Percentiles rank a stretch among this genome's conserved stretches.
These are phyloP conservation scores for Mycothermus thermophilus DNA, from an alignment of 495 filamentous ascomycete genomes.

Conservation along the genomic window DNA sequence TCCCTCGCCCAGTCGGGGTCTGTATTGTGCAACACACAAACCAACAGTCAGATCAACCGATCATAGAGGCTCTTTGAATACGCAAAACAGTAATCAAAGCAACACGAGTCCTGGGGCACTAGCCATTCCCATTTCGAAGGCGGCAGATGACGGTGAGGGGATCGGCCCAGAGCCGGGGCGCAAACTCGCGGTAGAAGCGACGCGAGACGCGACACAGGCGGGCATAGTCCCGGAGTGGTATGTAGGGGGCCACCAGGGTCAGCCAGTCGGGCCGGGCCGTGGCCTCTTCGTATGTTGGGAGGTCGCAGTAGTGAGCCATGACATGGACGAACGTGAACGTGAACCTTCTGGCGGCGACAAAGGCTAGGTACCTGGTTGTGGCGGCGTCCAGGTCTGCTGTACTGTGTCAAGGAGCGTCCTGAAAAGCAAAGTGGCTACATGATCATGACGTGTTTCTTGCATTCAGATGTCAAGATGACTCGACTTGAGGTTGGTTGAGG, in stretches of 20 bases:
- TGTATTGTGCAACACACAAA: slow-evolving; percentile 12
- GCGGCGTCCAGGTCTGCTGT: too few relatives aligned
- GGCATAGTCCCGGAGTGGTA: slow-evolving; percentile 20
- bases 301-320: too few relatives aligned
- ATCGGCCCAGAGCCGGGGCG: slow-evolving; percentile 34
- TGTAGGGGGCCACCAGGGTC: slow-evolving; percentile 24
- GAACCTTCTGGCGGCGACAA: too few relatives aligned
- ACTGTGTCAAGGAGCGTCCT: too few relatives aligned
- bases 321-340: too few relatives aligned
- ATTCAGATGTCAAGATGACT: too few relatives aligned
- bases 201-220: slow-evolving; percentile 29
- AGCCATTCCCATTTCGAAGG: slow-evolving; percentile 24
- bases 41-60: too few relatives aligned
- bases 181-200: slow-evolving; percentile 30
- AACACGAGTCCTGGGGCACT: slow-evolving; percentile 4
- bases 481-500: too few relatives aligned
- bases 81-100: not conserved
- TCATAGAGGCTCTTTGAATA: too few relatives aligned
- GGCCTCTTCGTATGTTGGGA: slow-evolving; percentile 32
- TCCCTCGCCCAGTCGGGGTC: slow-evolving; percentile 27
- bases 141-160: slow-evolving; percentile 19
- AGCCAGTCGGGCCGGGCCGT: slow-evolving; percentile 30
- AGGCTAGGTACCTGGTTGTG: too few relatives aligned
- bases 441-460: too few relatives aligned
- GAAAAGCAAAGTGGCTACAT: too few relatives aligned